Base-by-base conservation (phyloP, 495 filamentous ascomycete genomes). In the Staphylotrichum tortipilum region DNA sequence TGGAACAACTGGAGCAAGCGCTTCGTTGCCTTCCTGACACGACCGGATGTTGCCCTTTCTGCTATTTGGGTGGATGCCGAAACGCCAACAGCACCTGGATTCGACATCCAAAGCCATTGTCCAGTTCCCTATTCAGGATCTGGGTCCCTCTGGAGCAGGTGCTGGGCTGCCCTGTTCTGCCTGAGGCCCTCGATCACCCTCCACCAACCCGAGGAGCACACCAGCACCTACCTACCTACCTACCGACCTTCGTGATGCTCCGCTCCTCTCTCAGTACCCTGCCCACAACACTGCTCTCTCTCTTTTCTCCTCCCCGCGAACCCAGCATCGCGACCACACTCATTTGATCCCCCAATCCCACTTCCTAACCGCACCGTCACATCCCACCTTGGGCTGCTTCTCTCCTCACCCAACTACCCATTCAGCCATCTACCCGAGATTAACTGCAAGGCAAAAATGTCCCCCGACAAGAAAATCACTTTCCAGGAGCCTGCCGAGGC, bases 401-500 rank as follows among this genome's bases (percentile, higher is more conserved):
- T 36, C 26, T 22, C 15, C 14, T 12, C 36, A 30, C 22, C 18
- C 12, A 18, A 30, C 36, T 21, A 6, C 17, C 31, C 1, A 26
- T 36, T 1, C 48, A 50, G 12, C n/a, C 11, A 37, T 0, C 24
- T 14, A 6, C 14, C 1, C 7, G n/a, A 22, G 7, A 39, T 30
- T 18, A 8, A 8, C 21, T 17, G 9, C 10, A 10, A 17, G 12
- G 9, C 23, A 19, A 55, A 31, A 7, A 55, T 55, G 53, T 37
- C 24, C 38, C 37, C 37, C 10, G 36, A 22, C 15, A 37, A 38
- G 12, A 52, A 43, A 17, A 29, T 56, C 35, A 44, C 19, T 17
- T 56, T 56, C 14, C 29, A 22, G 10, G 49, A 40, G n/a, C 49
- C 33, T 10, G 48, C n/a, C n/a, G n/a, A n/a, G n/a, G n/a, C n/a